A percentile compares a stretch with the other conserved stretches of the same genome.
These are phyloP conservation scores for Cyclotella sp. DNA, from an alignment of 108 stramenopile species.

Conservation along the genomic window DNA sequence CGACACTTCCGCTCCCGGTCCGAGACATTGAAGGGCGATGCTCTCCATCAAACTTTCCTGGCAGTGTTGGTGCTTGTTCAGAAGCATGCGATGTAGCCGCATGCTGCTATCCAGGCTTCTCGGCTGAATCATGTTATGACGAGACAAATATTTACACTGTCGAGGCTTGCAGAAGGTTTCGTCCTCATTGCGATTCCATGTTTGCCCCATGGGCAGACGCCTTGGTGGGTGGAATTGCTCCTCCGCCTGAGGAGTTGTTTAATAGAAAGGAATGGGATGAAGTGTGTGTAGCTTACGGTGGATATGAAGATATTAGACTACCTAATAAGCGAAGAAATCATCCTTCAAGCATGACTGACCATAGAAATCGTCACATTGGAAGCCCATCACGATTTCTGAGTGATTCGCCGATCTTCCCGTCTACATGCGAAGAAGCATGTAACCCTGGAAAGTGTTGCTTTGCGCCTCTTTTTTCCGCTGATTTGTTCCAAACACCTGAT, in stretches of 20 bases:
- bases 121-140: constrained; percentile 18
- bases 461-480: too few species aligned
- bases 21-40: constrained; percentile 8
- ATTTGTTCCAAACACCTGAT: too few species aligned
- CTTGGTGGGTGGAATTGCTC: constrained; percentile 1
- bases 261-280: constrained; percentile 17
- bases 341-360: too few species aligned
- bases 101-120: constrained; percentile 19
- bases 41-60: constrained; percentile 6
- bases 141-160: constrained; percentile 2
- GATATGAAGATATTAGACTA: neutral
- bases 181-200: constrained; percentile 17
- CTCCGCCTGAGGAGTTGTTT: constrained; percentile 10
- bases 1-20: neutral
- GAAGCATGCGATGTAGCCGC: neutral
- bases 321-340: neutral
- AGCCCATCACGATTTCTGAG: neutral
- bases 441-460: neutral
- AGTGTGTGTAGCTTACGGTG: neutral
- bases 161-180: neutral
- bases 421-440: neutral
- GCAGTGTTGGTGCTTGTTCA: neutral
- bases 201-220: constrained; percentile 6
- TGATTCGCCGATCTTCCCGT: neutral
- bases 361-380: too few species aligned